Percentiles rank a stretch among this genome's conserved stretches.
These are phyloP conservation scores for Fusarium phyllophilum DNA, from an alignment of 2,329 filamentous ascomycete genomes.

Conservation along the genomic window DNA sequence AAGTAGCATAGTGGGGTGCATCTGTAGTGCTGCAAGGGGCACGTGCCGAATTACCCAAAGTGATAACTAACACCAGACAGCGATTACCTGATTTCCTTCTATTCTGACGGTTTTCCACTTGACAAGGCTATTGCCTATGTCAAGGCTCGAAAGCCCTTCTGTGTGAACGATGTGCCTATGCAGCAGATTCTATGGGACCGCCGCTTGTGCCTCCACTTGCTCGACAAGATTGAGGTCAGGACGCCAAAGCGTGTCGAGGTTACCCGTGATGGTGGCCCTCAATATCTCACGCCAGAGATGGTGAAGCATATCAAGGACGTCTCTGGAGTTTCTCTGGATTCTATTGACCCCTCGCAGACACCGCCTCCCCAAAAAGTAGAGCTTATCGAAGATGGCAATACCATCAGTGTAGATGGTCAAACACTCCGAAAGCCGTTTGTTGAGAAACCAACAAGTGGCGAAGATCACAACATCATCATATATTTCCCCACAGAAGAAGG, in stretches of 20 bases:
- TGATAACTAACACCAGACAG: conserved; percentile 48
- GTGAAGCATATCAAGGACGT: conserved; percentile 82
- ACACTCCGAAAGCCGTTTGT: conserved; percentile 92
- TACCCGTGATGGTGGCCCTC: conserved; percentile 90
- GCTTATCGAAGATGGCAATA: conserved; percentile 89
- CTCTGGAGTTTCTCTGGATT: conserved; percentile 79
- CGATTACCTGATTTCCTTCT: conserved; percentile 98
- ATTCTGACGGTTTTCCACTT: conserved; percentile 95
- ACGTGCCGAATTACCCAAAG: conserved; percentile 40
- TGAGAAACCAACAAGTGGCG: conserved; percentile 97
- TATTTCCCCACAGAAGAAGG: conserved; percentile 91
- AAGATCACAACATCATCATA: conserved; percentile 98
- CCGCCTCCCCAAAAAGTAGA: conserved; percentile 79
- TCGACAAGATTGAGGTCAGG: conserved; percentile 89
- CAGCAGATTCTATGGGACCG: conserved; percentile 97
- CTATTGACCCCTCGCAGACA: conserved; percentile 69
- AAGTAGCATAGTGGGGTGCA: conserved; percentile 47
- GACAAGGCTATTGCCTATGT: conserved; percentile 98
- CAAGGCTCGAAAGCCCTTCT: conserved; percentile 92
- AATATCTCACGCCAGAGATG: conserved; percentile 79
- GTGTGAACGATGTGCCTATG: conserved; percentile 97
- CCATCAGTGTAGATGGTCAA: conserved; percentile 85
- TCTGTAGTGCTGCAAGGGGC: conserved; percentile 35
- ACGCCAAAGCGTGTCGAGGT: conserved; percentile 91
- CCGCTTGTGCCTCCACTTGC: conserved; percentile 84